Percentiles rank a stretch among this genome's conserved stretches.
phyloP scores from a whole-genome alignment of 352 stramenopile species.

The Phytophthora agathidicida region DNA sequence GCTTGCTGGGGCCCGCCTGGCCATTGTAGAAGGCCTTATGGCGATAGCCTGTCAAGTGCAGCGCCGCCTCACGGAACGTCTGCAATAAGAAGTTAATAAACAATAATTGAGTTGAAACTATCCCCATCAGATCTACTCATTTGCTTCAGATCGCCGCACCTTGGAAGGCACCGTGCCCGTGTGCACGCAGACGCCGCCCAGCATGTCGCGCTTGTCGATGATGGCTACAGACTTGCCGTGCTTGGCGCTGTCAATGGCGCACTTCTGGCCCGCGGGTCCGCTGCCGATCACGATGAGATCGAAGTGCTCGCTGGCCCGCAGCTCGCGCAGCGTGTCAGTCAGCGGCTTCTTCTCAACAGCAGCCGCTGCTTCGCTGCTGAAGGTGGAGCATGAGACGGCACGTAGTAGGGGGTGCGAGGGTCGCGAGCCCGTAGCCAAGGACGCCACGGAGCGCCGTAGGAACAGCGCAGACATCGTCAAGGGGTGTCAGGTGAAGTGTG shows the following conservation, averaged over 20 bases:
- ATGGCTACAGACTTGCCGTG: constrained; percentile 83
- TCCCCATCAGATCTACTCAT: neutral
- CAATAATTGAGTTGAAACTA: constrained; percentile 1
- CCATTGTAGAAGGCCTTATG: constrained; percentile 91
- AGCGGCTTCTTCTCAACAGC: constrained; percentile 34
- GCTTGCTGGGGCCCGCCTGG: constrained; percentile 65
- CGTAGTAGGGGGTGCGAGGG: constrained; percentile 8
- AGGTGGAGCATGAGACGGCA: neutral
- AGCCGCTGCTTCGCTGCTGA: constrained; percentile 9
- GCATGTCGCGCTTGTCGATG: constrained; percentile 91
- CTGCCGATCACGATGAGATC: constrained; percentile 91
- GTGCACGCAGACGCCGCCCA: constrained; percentile 89
- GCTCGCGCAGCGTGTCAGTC: constrained; percentile 72
- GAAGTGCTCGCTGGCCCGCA: constrained; percentile 89
- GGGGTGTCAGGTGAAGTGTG: constrained; percentile 4
- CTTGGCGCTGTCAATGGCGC: constrained; percentile 90
- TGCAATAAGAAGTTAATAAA: constrained; percentile 28
- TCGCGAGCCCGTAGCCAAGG: constrained; percentile 9
- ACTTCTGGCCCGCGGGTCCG: constrained; percentile 89
- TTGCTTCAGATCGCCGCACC: constrained; percentile 22
- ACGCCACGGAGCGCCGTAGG: constrained; percentile 28
- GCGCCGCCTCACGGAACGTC: constrained; percentile 90
- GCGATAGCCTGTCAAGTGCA: constrained; percentile 89
- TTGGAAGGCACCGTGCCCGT: constrained; percentile 90
- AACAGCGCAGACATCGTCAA: constrained; percentile 17